Conservation (phyloP, 257 asterid genomes). For the Primulina eburnea region DNA sequence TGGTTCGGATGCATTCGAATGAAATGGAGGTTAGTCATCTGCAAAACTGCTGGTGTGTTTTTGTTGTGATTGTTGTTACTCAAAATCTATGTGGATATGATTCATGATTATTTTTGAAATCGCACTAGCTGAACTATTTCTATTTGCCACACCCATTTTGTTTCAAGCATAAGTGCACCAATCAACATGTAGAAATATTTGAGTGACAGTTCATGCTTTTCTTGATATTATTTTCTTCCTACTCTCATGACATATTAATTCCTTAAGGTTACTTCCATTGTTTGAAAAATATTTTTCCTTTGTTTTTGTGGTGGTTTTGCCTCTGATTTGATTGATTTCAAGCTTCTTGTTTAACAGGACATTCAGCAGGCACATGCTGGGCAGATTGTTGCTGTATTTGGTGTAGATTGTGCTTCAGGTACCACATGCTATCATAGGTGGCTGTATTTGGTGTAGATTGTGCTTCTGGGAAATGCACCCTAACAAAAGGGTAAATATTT, state of each 20-base stretch:
- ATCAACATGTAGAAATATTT: not conserved
- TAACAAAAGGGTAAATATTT: conserved; percentile 10
- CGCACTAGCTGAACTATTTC: not conserved
- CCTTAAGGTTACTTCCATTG: conserved; percentile 10
- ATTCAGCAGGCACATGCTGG: conserved; percentile 99
- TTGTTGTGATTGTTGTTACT: conserved; percentile 18
- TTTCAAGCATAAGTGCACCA: not conserved
- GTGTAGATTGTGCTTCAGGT: conserved; percentile 99
- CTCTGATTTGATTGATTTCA: conserved; percentile 10
- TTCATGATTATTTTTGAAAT: conserved; percentile 7
- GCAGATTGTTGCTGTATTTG: conserved; percentile 98
- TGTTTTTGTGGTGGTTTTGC: conserved; percentile 9
- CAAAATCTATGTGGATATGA: conserved; percentile 15
- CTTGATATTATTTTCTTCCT: conserved; percentile 12
- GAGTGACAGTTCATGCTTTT: conserved; percentile 13
- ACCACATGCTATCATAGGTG: conserved; percentile 13
- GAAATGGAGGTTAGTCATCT: conserved; percentile 88
- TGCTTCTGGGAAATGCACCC: conserved; percentile 36
- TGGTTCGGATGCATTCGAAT: conserved; percentile 97
- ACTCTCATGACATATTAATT: conserved; percentile 2
- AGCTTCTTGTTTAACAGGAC: conserved; percentile 50
- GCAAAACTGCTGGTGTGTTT: not conserved
- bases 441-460: conserved; percentile 99
- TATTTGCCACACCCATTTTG: not conserved
- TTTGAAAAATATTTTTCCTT: not conserved